Evolutionary conservation across 805 yeast genomes (phyloP), one percentile per base, ranked within the genome.

Genomic region (Candida tammaniensis): DNA sequence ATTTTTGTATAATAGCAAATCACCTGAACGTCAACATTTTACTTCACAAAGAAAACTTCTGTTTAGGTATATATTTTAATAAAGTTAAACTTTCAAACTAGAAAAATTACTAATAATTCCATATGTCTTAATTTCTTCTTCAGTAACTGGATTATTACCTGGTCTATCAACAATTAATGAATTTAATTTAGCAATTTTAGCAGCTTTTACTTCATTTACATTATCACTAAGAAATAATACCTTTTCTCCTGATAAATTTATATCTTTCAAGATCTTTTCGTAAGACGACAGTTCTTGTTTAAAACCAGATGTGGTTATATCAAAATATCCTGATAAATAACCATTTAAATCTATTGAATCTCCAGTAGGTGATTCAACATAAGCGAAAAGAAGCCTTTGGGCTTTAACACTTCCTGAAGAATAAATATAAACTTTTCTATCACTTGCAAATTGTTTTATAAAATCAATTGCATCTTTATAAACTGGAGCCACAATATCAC

Each of bases 321-420:
- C 98, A 52, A 78, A 89, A 59, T 87, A 89, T 11, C 82, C 94
- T 5, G 62, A 40, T 14, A 89, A 52, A 15, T 55, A 54, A 1
- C 57, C 54, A 27, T 75, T 82, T 49, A 86, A 55, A 54, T 84
- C 85, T 9, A 58, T 39, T 4, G 28, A 31, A 7, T 58, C 57
- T 4, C n/a, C 17, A 4, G 61, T 59, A 9, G 31, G 35, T 20
- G 43, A 37, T 33, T 61, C 61, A 7, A 84, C 89, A 52, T 84
- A 74, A 0, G 69, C 70, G 51, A 89, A 86, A 38, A 89, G 59
- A 40, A 89, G 61, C 48, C 80, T 82, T 49, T 89, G 98, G 0
- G 97, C 97, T 39, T 79, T 74, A 16, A 89, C 78, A 27, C 93
- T 81, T 0, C 98, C 98, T 17, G 95, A 84, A 0, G 96, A 87